A percentile compares a stretch with the other conserved stretches of the same genome.
Evolutionary conservation across 2,329 filamentous ascomycete species (phyloP).

Genomic region (Paraconiothyrium brasiliense): DNA sequence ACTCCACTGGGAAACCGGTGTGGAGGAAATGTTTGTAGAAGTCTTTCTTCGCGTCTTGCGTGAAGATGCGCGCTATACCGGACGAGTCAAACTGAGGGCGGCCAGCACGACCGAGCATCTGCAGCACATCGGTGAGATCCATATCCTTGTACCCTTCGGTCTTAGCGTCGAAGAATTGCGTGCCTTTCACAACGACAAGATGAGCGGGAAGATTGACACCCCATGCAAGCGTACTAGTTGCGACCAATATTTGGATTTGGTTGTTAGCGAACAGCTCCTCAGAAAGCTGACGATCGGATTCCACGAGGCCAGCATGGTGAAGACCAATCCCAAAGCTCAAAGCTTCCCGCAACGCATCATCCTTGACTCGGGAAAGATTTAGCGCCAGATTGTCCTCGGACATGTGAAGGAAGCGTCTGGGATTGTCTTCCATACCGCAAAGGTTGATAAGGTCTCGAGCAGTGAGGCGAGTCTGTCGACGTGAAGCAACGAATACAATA

Average conservation of each 20-base stretch:
- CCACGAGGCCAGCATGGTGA: conserved; percentile 95
- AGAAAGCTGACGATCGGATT: conserved; percentile 88
- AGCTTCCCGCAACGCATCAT: conserved; percentile 91
- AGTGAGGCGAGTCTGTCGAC: conserved; percentile 91
- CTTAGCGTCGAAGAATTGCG: conserved; percentile 97
- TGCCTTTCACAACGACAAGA: conserved; percentile 96
- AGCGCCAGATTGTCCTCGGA: conserved; percentile 91
- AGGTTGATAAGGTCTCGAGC: conserved; percentile 97
- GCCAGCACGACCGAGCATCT: conserved; percentile 96
- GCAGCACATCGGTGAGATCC: conserved; percentile 96
- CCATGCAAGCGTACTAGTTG: conserved; percentile 96
- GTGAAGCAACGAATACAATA: conserved; percentile 96
- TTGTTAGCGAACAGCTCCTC: conserved; percentile 97
- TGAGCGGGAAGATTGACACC: conserved; percentile 97
- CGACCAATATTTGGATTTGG: conserved; percentile 96
- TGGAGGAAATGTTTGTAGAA: conserved; percentile 99
- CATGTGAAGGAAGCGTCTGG: conserved; percentile 90
- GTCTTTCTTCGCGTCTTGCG: conserved; percentile 95
- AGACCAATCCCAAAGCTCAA: conserved; percentile 96
- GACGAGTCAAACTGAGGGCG: conserved; percentile 96
- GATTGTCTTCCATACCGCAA: conserved; percentile 98
- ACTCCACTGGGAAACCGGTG: conserved; percentile 97
- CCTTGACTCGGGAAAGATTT: conserved; percentile 89
- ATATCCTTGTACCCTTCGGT: conserved; percentile 98
- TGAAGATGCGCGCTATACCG: conserved; percentile 96